Base-by-base conservation (phyloP, 306 rosid species). In the Fragaria vesca region DNA sequence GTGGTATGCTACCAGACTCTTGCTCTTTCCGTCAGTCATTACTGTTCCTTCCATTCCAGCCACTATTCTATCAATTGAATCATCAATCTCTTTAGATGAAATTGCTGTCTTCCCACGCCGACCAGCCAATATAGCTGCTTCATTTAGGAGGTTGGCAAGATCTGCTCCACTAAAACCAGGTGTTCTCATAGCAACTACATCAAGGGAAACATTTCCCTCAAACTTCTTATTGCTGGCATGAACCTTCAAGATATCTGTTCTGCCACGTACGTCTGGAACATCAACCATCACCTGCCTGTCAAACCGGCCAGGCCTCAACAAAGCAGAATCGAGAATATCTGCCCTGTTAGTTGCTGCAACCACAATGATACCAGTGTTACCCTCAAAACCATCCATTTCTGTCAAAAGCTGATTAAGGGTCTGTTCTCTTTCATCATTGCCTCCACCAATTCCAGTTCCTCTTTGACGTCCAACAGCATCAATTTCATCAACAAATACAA, bases 11-110 rank as follows among this genome's bases (percentile, higher is more conserved):
- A 91, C 97, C 80, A 95, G 85, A 85, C 93, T 93, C 83, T 95
- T 95, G 87, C 99, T 95, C 89, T 95, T 95, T 83, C 99, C 99
- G 40, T 95, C 97, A 47, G 97, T 91, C 99, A 95, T 95, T 84
- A 93, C 97, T 38, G 97, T 95, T 73, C 98, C 98, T 91, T 95
- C 98, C 98, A 95, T 95, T 88, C 99, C 99, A 74, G 99, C 99
- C 16, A 95, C 99, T 77, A 95, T 92, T 83, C 99, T 90, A 86
- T 95, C 99, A 69, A 93, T 95, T 20, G 99, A 92, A 85, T 95
- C 97, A 46, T 95, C 99, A 20, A 95, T 85, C 87, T 95, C 99
- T 89, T 95, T 95, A 24, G 99, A 86, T 69, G 99, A 88, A 84
- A 95, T 92, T 65, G 88, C 93, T 1, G 91, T 77, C 89, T 88